Conservation (phyloP, 2,329 filamentous ascomycete genomes). For the Calonectria hongkongensis region DNA sequence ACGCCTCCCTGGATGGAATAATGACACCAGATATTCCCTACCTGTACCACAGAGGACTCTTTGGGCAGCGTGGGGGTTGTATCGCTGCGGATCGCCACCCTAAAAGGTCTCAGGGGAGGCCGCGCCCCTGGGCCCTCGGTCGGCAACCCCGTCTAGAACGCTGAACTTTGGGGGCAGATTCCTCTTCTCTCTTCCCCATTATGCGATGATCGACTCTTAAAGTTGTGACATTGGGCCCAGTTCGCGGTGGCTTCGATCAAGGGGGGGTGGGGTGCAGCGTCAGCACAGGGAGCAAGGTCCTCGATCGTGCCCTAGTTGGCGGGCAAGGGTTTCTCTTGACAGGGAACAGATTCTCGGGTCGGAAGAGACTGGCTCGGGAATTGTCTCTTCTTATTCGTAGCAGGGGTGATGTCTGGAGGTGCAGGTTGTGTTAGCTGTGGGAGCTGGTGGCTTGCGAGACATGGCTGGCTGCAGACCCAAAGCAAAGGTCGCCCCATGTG, state of each 20-base stretch:
- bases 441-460: not conserved
- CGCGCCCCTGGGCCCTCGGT: not conserved
- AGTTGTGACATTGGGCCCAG: not conserved
- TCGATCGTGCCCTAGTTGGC: not conserved
- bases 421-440: not conserved
- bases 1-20: not conserved
- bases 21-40: not conserved
- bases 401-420: not conserved
- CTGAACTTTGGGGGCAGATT: not conserved
- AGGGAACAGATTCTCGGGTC: not conserved
- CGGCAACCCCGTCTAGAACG: not conserved
- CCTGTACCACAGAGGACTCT: not conserved
- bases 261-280: not conserved
- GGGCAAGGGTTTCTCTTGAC: not conserved
- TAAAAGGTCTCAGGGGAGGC: not conserved
- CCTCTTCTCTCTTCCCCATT: not conserved
- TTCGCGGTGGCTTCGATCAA: not conserved
- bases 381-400: not conserved
- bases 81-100: not conserved
- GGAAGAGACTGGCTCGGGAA: not conserved
- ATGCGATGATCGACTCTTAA: not conserved
- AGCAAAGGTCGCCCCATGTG: constrained; percentile 6
- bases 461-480: not conserved
- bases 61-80: not conserved
- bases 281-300: not conserved